Evolutionary conservation across 2,329 filamentous ascomycete species (phyloP), one percentile per base, ranked within the genome.

Genomic region (Chaetothyriales sp.): DNA sequence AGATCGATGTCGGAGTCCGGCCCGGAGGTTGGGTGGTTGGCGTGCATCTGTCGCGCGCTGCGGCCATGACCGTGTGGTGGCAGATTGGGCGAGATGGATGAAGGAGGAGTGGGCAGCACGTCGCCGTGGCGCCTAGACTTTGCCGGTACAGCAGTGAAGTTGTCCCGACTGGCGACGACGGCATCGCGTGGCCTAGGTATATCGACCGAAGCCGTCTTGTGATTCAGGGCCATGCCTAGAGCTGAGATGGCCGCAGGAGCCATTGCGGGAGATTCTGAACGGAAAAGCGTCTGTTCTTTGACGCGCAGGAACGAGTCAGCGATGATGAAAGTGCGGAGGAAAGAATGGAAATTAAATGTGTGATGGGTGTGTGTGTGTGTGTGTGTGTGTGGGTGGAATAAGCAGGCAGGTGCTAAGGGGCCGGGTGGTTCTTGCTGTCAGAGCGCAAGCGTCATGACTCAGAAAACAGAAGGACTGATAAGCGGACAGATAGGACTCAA

Each of bases 1-100:
- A 94, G 76, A 64, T 95, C 89, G 62, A 93, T 77, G 65, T 95
- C 88, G 55, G 87, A 92, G 65, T 93, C 87, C 66, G 89, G 77
- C 62, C 71, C 67, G 56, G 72, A 61, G 58, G 49, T 67, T 15
- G 32, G 3, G 32, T 15, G 8, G 10, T 15, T 15, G 22, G 22
- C 22, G 3, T 3, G 61, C 52, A 64, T 58, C 52, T 60, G 58
- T 20, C 62, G 61, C 48, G 63, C 73, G 64, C 81, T 81, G 56
- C 79, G 76, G 67, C 83, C 84, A 64, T 84, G 79, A 62, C 83
- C 84, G 62, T 90, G 86, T 53, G 89, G 86, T 61, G 84, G 81
- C 59, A 95, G 76, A 60, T 80, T 83, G 47, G 90, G 90, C 55
- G 89, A 95, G 66, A 95, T 88, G 68, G 89, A 95, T 73, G 90